Conservation (phyloP, 2,329 filamentous ascomycete genomes). For the Calonectria pauciramosa region DNA sequence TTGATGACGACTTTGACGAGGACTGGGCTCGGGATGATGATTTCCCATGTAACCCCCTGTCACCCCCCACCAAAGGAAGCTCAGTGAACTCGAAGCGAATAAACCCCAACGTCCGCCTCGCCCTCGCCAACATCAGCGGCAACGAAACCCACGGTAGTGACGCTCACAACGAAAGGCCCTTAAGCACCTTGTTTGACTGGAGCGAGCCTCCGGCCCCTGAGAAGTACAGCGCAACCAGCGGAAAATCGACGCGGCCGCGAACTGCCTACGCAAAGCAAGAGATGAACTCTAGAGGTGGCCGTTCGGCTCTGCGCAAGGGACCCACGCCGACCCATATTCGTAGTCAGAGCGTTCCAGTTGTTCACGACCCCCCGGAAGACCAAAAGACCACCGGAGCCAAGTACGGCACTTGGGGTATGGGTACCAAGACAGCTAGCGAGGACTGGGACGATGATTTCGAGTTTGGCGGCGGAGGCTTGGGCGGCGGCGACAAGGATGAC, state of each 20-base stretch:
- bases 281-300: constrained; percentile 77
- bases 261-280: constrained; percentile 85
- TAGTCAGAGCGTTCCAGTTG: constrained; percentile 84
- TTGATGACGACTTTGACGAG: constrained; percentile 74
- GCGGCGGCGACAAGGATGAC: constrained; percentile 52
- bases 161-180: constrained; percentile 59
- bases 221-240: constrained; percentile 70
- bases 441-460: constrained; percentile 95
- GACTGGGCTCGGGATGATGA: constrained; percentile 72
- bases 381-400: constrained; percentile 71
- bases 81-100: constrained; percentile 67
- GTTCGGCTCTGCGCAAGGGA: constrained; percentile 74
- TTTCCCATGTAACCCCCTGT: constrained; percentile 68
- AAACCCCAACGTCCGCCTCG: constrained; percentile 67
- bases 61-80: constrained; percentile 65
- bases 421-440: constrained; percentile 84
- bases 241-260: constrained; percentile 74
- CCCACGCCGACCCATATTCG: constrained; percentile 80
- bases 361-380: constrained; percentile 72
- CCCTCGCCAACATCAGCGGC: constrained; percentile 67
- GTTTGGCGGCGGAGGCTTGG: constrained; percentile 67
- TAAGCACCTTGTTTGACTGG: constrained; percentile 85
- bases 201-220: constrained; percentile 75
- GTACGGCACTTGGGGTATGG: constrained; percentile 86
- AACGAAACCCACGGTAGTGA: constrained; percentile 52